These are phyloP conservation scores for Micromonas pusilla DNA, from an alignment of 139 green algal genomes.

Conservation along the genomic window DNA sequence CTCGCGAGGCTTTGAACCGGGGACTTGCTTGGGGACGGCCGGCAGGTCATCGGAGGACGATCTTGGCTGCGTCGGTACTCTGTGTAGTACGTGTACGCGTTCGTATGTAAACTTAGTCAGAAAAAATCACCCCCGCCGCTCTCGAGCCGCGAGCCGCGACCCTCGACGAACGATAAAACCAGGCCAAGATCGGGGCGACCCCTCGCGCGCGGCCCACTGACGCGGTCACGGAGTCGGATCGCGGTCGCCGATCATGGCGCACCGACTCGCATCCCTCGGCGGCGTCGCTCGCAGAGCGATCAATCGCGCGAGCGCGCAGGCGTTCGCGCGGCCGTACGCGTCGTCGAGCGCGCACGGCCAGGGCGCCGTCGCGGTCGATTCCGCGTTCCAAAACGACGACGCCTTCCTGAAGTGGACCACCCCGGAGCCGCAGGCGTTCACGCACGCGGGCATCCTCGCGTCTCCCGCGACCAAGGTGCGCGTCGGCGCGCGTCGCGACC, in stretches of 20 bases:
- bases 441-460: conserved; percentile 57
- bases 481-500: not conserved
- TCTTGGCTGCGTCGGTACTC: too few species aligned
- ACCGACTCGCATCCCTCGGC: not conserved
- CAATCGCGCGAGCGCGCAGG: not conserved
- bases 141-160: too few species aligned
- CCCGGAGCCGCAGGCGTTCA: conserved; percentile 52
- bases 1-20: too few species aligned
- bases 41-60: too few species aligned
- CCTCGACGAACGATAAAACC: too few species aligned
- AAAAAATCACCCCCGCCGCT: too few species aligned
- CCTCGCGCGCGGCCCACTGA: too few species aligned
- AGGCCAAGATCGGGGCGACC: too few species aligned
- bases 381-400: not conserved
- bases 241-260: not conserved
- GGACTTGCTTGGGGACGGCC: too few species aligned
- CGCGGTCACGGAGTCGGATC: too few species aligned
- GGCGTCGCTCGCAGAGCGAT: not conserved
- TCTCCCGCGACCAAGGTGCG: conserved; percentile 78
- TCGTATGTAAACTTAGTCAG: too few species aligned
- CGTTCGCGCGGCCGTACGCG: not conserved
- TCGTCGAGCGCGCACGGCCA: not conserved
- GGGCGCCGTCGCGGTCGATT: not conserved
- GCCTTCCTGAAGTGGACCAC: conserved; percentile 53
- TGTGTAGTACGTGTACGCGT: too few species aligned